Percentiles rank a stretch among this genome's conserved stretches.
Conservation (phyloP, 108 stramenopile genomes). For the Schizochytrium sp. region DNA sequence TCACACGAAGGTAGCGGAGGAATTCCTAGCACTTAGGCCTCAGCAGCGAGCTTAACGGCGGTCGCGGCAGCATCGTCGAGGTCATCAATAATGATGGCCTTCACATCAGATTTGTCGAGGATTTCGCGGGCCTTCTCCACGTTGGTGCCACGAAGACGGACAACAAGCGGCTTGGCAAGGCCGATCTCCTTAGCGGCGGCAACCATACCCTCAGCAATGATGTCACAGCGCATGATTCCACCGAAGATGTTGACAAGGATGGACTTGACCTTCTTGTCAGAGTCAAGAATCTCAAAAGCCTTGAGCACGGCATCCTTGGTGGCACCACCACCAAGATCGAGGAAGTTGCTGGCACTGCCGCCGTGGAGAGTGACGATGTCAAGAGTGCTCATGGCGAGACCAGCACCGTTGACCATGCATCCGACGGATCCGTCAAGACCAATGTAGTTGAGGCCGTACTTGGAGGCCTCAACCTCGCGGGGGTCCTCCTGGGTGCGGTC, state of each 20-base stretch:
- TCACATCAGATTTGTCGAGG: constrained; percentile 79
- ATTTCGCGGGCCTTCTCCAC: constrained; percentile 86
- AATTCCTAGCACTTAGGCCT: neutral
- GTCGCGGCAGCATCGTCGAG: constrained; percentile 91
- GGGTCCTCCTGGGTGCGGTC: constrained; percentile 86
- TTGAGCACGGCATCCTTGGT: constrained; percentile 81
- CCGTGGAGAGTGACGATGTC: constrained; percentile 94
- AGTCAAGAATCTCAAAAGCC: constrained; percentile 84
- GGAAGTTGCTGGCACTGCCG: constrained; percentile 93
- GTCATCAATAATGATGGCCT: constrained; percentile 81
- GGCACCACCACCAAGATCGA: constrained; percentile 92
- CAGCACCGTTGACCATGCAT: constrained; percentile 98
- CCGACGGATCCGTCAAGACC: constrained; percentile 96
- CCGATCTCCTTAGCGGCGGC: constrained; percentile 86
- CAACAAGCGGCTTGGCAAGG: constrained; percentile 86
- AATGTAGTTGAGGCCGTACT: constrained; percentile 92
- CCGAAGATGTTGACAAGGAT: constrained; percentile 97
- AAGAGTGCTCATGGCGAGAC: constrained; percentile 95
- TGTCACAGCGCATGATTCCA: constrained; percentile 94
- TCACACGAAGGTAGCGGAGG: neutral
- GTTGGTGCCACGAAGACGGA: constrained; percentile 93
- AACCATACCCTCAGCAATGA: constrained; percentile 91
- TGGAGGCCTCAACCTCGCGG: constrained; percentile 82
- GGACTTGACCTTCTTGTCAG: constrained; percentile 82
- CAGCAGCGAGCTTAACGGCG: constrained; percentile 79